Evolutionary conservation across 768 basidiomycete species (phyloP).

Genomic region (Rhodotorula babjevae): DNA sequence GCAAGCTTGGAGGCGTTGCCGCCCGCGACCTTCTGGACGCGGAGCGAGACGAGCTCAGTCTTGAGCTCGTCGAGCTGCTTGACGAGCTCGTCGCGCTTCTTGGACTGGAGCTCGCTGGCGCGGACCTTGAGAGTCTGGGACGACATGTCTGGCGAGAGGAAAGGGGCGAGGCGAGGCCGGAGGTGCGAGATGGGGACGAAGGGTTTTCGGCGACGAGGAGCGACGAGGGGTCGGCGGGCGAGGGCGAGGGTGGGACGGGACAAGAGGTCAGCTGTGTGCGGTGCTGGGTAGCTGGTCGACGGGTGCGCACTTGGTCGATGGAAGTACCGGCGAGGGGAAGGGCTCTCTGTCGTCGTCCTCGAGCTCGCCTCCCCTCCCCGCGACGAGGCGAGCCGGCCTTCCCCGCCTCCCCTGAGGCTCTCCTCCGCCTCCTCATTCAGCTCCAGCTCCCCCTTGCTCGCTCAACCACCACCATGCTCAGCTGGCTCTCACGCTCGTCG

Average conservation of each 20-base stretch:
- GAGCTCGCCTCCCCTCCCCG: no score
- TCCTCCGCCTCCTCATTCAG: not conserved
- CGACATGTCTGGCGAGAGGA: slow-evolving; percentile 21
- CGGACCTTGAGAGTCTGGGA: slow-evolving; percentile 36
- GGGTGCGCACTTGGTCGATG: not conserved
- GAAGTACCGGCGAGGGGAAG: slow-evolving; percentile 7
- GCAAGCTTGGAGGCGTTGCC: slow-evolving; percentile 92
- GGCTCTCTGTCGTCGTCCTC: not conserved
- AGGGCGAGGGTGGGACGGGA: not conserved
- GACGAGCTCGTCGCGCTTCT: slow-evolving; percentile 73
- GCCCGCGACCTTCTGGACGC: slow-evolving; percentile 97
- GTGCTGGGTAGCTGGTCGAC: no score
- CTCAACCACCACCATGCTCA: slow-evolving; percentile 4
- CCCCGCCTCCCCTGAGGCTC: not conserved
- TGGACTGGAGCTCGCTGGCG: slow-evolving; percentile 53
- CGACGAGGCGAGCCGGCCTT: not conserved
- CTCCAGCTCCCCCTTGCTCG: not conserved
- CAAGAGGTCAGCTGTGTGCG: not conserved
- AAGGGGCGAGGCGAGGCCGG: not conserved
- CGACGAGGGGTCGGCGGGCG: no score
- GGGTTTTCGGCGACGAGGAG: not conserved
- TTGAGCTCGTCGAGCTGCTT: slow-evolving; percentile 93
- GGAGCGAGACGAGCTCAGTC: slow-evolving; percentile 84
- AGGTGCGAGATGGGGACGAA: no score
- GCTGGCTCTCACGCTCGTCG: not conserved